Evolutionary conservation across 2,329 filamentous ascomycete species (phyloP), one percentile per base, ranked within the genome.

Genomic region (Coniella vitis): DNA sequence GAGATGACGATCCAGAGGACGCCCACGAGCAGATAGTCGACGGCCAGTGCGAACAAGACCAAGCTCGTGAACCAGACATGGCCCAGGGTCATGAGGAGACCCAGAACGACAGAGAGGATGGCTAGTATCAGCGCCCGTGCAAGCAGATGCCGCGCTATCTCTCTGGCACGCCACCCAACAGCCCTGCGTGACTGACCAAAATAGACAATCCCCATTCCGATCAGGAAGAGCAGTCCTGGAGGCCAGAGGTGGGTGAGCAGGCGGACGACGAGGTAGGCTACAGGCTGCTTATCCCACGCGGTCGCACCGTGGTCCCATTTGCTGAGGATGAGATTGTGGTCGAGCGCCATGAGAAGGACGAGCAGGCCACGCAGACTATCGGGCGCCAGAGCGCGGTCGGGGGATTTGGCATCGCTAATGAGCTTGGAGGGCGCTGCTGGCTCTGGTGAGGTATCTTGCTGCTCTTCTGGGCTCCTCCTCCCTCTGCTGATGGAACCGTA

Each of bases 141-240:
- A 2, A 62, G 55, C 47, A 73, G 71, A 52, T 74, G 71, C 20
- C 60, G 54, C 1, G 58, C 57, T 53, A 73, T 64, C 12, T 59
- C 57, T 5, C 42, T 21, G 1, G 60, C 39, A 4, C 63, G 58
- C 71, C 71, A 74, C 0, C 68, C 69, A 2, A 71, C 59, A 13
- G 56, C 59, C 13, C 60, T 57, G 4, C 71, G 65, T 21, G 71
- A 71, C n/a, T 63, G 60, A 4, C 69, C 65, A 12, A 74, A 68
- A 52, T 71, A 73, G 0, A 67, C 70, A 9, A 72, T 60, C 7
- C 71, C 71, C 56, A 72, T 65, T 20, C 71, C 71, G 4, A 74
- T 60, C n/a, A 74, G 58, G 34, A 74, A 68, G 0, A 66, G 68
- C 52, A 74, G 73, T 7, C 71, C 71, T 0, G 71, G 61, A 2